Evolutionary conservation across 345 rosid species (phyloP), one percentile per base, ranked within the genome.

Genomic region (Corymbia maculata): DNA sequence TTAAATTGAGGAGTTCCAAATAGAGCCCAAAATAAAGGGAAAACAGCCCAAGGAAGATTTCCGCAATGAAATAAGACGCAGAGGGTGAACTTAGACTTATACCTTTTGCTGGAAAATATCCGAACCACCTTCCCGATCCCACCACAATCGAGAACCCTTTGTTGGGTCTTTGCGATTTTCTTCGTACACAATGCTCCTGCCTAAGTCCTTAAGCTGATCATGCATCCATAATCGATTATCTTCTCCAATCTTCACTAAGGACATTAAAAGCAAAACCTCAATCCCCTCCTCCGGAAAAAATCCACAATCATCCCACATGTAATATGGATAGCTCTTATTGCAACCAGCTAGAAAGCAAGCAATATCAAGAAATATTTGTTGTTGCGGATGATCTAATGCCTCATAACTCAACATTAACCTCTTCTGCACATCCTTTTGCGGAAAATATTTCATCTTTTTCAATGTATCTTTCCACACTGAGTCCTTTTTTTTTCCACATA

Each of bases 81-180:
- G 4, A 28, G 17, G 32, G 15, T 61, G 70, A 8, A 6, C 70
- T 61, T 61, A 61, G 36, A 61, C 7, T 13, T 6, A 28, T 61
- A 61, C 70, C 16, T 24, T 24, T 24, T 13, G 13, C 8, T 61
- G 8, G 70, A 61, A 15, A 28, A 28, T 12, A 28, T 12, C 1
- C 0, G 4, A 0, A 28, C 32, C 36, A 55, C 19, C 8, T 52
- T 59, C 12, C 30, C 2, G 0, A 22, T 1, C 0, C 15, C 4
- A 1, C 70, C 36, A 61, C 32, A 28, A 15, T n/a, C 36, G 36
- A 64, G 70, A 64, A 64, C 32, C 75, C 17, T 64, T 28, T 55
- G 2, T 55, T 1, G 28, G 28, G 5, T 55, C 61, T 55, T 55
- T 22, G 12, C 5, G 3, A 55, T 22, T 21, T 22, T 55, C 61